Evolutionary conservation across 257 asterid genomes (phyloP), one percentile per base, ranked within the genome.

Genomic region (Dorcoceras hygrometricum): DNA sequence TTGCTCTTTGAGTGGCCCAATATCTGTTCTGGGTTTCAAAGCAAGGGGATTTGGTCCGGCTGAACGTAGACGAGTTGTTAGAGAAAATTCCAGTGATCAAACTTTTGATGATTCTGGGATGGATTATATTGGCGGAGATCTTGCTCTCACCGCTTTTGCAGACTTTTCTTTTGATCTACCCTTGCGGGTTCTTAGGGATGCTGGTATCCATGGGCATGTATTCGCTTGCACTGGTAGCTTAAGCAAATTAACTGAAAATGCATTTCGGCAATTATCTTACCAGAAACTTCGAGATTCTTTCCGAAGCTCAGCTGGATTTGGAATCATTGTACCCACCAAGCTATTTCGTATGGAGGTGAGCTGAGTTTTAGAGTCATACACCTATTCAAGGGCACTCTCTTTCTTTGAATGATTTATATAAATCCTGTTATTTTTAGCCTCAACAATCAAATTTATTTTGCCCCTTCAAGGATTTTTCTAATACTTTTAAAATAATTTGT

Each of bases 181-280:
- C 11, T 62, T 94, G 85, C 85, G 73, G 84, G 81, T 87, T 70
- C 71, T 90, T 8, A 81, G 91, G 70, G 88, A 87, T 69, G 89
- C 99, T 58, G 99, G 96, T 67, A 86, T 94, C 60, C 96, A 94
- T 69, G 98, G 94, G 12, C 99, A 94, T 51, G 74, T 75, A 48
- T 94, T 94, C 78, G 94, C 98, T 73, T 84, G 91, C 82, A 72
- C 96, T 3, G 99, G 99, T 60, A 94, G 93, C 81, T 86, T 94
- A 72, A 87, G 78, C 73, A 90, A 81, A 68, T 66, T 94, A 58
- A 78, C 87, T 3, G 95, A 87, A 78, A 78, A 83, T 65, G 84
- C 95, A 0, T 89, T 73, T 84, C 72, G 56, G 68, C 84, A 59
- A 19, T 70, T 91, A 34, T 80, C 91, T 48, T 60, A 82, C 25